These are phyloP conservation scores for Zarea fungicola DNA, from an alignment of 2,329 filamentous ascomycete genomes.

Conservation along the genomic window DNA sequence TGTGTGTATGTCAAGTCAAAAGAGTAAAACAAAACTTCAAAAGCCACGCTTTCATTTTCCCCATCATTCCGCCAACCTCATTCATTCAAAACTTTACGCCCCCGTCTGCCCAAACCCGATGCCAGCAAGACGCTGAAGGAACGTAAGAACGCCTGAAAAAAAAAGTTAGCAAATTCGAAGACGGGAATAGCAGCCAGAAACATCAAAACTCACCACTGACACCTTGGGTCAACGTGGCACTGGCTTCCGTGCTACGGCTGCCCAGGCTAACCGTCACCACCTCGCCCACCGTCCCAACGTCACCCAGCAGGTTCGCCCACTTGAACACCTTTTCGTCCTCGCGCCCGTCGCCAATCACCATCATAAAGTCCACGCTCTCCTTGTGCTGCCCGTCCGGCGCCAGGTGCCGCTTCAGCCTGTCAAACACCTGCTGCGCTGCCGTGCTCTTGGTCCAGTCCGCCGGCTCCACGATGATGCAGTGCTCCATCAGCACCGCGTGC, in stretches of 20 bases:
- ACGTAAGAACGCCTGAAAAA: slow-evolving; percentile 18
- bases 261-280: slow-evolving; percentile 85
- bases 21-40: neutral
- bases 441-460: slow-evolving; percentile 83
- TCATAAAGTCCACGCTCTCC: slow-evolving; percentile 70
- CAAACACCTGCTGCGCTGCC: slow-evolving; percentile 70
- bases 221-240: slow-evolving; percentile 80
- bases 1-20: neutral
- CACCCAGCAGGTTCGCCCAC: slow-evolving; percentile 78
- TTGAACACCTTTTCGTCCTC: slow-evolving; percentile 92
- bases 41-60: neutral
- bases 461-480: slow-evolving; percentile 78
- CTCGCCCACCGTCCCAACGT: slow-evolving; percentile 54
- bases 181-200: neutral
- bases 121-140: slow-evolving; percentile 26
- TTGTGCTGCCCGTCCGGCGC: slow-evolving; percentile 23
- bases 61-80: neutral
- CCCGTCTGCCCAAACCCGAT: neutral
- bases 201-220: slow-evolving; percentile 66
- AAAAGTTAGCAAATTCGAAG: slow-evolving; percentile 1
- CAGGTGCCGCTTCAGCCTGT: slow-evolving; percentile 44
- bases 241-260: slow-evolving; percentile 81
- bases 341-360: slow-evolving; percentile 84
- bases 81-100: neutral
- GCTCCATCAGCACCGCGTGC: slow-evolving; percentile 74